Conservation (phyloP, 1,139 yeast genomes). For the Yamadazyma dushanensis region DNA sequence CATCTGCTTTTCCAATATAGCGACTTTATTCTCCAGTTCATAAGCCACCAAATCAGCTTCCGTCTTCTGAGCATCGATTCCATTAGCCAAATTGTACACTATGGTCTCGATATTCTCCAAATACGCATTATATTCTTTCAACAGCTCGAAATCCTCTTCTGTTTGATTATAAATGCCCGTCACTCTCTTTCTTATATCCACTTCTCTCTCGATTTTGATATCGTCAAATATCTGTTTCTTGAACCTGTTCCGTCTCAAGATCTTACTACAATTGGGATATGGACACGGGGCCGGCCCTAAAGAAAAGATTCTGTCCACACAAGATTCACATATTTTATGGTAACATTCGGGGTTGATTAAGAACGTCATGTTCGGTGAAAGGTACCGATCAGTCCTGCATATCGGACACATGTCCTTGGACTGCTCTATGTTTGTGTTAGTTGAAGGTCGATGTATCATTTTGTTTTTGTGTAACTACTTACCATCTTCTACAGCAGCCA, state of each 20-base stretch:
- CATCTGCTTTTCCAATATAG: slow-evolving; percentile 64
- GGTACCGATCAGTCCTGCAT: slow-evolving; percentile 91
- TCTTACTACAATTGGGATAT: slow-evolving; percentile 86
- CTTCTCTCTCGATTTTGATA: slow-evolving; percentile 83
- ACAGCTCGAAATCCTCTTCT: slow-evolving; percentile 63
- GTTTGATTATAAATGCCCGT: slow-evolving; percentile 77
- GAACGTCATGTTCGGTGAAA: slow-evolving; percentile 91
- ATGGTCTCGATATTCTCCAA: slow-evolving; percentile 82
- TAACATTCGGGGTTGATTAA: slow-evolving; percentile 96
- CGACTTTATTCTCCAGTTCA: slow-evolving; percentile 72
- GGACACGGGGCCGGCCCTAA: slow-evolving; percentile 98
- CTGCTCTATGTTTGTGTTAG: slow-evolving; percentile 22
- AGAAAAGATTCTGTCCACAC: slow-evolving; percentile 92
- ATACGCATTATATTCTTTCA: slow-evolving; percentile 69
- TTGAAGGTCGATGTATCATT: too few relatives aligned
- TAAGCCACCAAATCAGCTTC: slow-evolving; percentile 69
- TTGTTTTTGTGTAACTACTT: slow-evolving; percentile 1
- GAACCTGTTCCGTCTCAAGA: slow-evolving; percentile 81
- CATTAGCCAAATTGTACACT: slow-evolving; percentile 72
- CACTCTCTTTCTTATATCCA: slow-evolving; percentile 83
- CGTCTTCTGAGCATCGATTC: slow-evolving; percentile 69
- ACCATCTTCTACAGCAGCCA: slow-evolving; percentile 5
- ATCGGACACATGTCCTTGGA: slow-evolving; percentile 91
- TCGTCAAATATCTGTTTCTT: slow-evolving; percentile 93
- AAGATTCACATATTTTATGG: slow-evolving; percentile 94